Evolutionary conservation across 2,329 filamentous ascomycete genomes (phyloP).

Genomic region (Celoporthe dispersa): DNA sequence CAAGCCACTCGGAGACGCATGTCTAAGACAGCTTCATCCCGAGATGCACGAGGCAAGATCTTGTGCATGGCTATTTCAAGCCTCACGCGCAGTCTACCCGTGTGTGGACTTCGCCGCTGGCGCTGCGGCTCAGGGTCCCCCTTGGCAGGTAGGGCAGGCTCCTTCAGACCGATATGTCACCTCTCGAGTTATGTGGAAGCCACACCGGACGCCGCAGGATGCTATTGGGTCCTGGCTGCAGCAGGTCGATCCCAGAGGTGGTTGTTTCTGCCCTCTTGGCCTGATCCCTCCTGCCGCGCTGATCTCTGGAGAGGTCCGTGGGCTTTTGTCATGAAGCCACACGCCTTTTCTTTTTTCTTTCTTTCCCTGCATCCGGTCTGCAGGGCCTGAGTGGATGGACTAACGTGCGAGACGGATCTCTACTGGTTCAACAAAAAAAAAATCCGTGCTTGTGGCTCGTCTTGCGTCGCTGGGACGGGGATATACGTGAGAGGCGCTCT

Average conservation of each 20-base stretch:
- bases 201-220: conserved; percentile 18
- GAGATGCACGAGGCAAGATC: conserved; percentile 19
- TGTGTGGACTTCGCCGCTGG: not conserved
- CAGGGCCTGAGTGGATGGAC: not conserved
- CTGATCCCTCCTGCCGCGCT: not conserved
- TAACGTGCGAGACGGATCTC: conserved; percentile 5
- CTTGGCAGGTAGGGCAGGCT: conserved; percentile 10
- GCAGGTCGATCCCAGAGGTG: conserved; percentile 22
- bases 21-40: conserved; percentile 23
- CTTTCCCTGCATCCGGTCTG: conserved; percentile 19
- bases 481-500: conserved; percentile 2
- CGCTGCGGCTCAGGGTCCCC: conserved; percentile 2
- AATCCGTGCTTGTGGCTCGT: conserved; percentile 15
- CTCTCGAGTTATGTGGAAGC: conserved; percentile 16
- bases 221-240: conserved; percentile 16
- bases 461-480: conserved; percentile 6
- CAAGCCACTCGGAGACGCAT: conserved; percentile 26
- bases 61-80: conserved; percentile 9
- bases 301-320: conserved; percentile 8
- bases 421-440: conserved; percentile 14
- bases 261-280: conserved; percentile 14
- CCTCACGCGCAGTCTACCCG: conserved; percentile 2
- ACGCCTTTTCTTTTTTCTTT: not conserved
- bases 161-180: conserved; percentile 16
- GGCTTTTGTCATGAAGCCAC: not conserved